These are phyloP conservation scores for Prosopis cineraria DNA, from an alignment of 306 rosid genomes.

Conservation along the genomic window DNA sequence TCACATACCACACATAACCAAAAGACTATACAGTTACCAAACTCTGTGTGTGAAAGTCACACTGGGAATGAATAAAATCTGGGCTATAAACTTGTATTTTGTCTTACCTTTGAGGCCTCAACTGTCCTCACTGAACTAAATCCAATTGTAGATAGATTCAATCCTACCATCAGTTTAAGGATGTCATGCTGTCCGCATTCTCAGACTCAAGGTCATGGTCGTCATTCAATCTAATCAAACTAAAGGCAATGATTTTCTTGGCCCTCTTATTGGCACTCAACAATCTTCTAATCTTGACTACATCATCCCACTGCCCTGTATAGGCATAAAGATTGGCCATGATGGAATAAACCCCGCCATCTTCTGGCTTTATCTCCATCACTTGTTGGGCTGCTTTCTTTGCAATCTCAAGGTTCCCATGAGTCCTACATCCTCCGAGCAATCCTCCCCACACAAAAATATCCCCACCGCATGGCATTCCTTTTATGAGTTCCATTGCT, in stretches of 20 bases:
- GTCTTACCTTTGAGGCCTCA: neutral
- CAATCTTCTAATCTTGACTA: constrained; percentile 55
- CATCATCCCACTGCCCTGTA: constrained; percentile 69
- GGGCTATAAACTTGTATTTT: neutral
- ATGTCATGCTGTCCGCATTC: constrained; percentile 26
- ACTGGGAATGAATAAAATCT: neutral
- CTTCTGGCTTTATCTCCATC: constrained; percentile 74
- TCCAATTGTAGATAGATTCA: neutral
- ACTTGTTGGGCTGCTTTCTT: constrained; percentile 68
- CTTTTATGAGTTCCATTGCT: constrained; percentile 55
- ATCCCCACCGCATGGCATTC: constrained; percentile 72
- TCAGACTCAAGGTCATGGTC: constrained; percentile 37
- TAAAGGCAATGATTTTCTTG: constrained; percentile 60
- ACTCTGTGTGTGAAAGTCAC: neutral
- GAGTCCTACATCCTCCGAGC: constrained; percentile 77
- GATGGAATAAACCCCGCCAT: constrained; percentile 79
- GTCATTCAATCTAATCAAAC: constrained; percentile 52
- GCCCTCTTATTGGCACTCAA: constrained; percentile 50
- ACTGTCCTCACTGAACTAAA: neutral
- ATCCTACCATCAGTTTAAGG: constrained; percentile 28
- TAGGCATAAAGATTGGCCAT: constrained; percentile 74
- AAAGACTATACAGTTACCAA: neutral
- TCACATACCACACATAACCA: too few relatives aligned
- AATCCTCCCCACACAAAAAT: constrained; percentile 83
- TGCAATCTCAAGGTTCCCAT: constrained; percentile 69